A percentile compares a stretch with the other conserved stretches of the same genome.
phyloP scores from a whole-genome alignment of 1,284 basidiomycete species.

The Ceratobasidium sp. region DNA sequence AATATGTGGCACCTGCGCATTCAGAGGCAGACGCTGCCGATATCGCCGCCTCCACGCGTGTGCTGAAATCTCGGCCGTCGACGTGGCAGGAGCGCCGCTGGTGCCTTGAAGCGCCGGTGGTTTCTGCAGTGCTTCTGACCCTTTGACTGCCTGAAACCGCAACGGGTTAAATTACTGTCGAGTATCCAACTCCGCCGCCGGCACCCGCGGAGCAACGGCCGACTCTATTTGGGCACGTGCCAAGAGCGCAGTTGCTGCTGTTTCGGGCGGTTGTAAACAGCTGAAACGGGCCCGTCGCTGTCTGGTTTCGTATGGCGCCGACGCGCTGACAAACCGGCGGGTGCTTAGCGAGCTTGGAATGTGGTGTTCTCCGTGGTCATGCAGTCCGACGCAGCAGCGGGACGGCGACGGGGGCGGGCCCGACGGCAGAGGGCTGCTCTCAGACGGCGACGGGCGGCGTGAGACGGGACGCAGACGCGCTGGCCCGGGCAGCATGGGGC shows the following conservation, averaged over 20 bases:
- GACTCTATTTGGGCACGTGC: conserved; percentile 19
- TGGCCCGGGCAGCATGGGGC: conserved; percentile 1
- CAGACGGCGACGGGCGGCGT: no score
- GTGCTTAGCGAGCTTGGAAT: conserved; percentile 24
- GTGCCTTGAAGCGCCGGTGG: no score
- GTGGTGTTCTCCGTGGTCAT: no score
- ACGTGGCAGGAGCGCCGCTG: conserved; percentile 22
- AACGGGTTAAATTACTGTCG: not conserved
- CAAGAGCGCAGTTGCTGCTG: not conserved
- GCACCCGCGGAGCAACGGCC: conserved; percentile 9
- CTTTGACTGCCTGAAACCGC: conserved; percentile 18
- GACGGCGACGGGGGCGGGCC: no score
- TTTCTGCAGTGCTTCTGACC: conserved; percentile 4
- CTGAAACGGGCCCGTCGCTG: conserved; percentile 16
- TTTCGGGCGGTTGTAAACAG: not conserved
- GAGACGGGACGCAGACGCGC: not conserved
- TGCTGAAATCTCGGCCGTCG: conserved; percentile 1
- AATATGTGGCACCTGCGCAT: conserved; percentile 13
- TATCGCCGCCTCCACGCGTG: not conserved
- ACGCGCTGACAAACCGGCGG: not conserved
- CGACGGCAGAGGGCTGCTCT: no score
- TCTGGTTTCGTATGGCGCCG: not conserved
- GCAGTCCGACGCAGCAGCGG: not conserved
- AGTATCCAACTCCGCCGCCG: not conserved
- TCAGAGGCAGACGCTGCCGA: not conserved